Percentiles rank a stretch among this genome's conserved stretches.
These are phyloP conservation scores for Pouteria campechiana DNA, from an alignment of 179 eudicot species.

Conservation along the genomic window DNA sequence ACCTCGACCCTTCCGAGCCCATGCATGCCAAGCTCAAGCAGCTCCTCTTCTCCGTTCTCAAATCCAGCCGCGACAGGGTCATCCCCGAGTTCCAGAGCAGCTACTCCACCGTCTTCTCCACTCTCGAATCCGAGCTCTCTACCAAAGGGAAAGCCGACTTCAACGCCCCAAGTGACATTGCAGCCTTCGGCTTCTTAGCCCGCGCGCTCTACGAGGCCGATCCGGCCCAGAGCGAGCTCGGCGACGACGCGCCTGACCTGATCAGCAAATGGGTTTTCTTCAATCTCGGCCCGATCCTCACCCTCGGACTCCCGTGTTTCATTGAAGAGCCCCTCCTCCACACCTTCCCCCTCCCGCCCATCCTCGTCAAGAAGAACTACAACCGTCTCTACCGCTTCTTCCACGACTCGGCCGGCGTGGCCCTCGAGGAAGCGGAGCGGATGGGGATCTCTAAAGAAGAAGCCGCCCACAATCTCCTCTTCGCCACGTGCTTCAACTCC, in stretches of 20 bases:
- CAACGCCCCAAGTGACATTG: slow-evolving; percentile 38
- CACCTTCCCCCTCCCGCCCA: slow-evolving; percentile 42
- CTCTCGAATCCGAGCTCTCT: slow-evolving; percentile 31
- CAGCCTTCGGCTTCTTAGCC: slow-evolving; percentile 52
- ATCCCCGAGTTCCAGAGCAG: slow-evolving; percentile 53
- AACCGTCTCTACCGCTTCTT: slow-evolving; percentile 49
- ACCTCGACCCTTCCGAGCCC: slow-evolving; percentile 77
- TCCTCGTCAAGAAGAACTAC: slow-evolving; percentile 38
- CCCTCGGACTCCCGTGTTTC: slow-evolving; percentile 50
- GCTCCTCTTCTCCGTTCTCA: slow-evolving; percentile 39
- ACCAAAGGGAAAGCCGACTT: slow-evolving; percentile 37
- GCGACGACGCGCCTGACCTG: slow-evolving; percentile 34
- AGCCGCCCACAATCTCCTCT: slow-evolving; percentile 48
- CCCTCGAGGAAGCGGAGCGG: slow-evolving; percentile 41
- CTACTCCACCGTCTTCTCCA: slow-evolving; percentile 25
- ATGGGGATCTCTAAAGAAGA: slow-evolving; percentile 57
- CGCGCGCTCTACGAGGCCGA: slow-evolving; percentile 33
- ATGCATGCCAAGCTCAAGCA: slow-evolving; percentile 52
- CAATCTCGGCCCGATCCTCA: slow-evolving; percentile 49
- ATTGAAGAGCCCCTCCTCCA: slow-evolving; percentile 47
- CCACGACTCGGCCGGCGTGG: slow-evolving; percentile 16
- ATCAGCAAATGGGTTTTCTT: slow-evolving; percentile 59
- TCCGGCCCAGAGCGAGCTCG: slow-evolving; percentile 44
- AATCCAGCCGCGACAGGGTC: slow-evolving; percentile 32
- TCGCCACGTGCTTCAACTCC: slow-evolving; percentile 67